phyloP scores from a whole-genome alignment of 2,329 filamentous ascomycete species.

The Neofusicoccum sp. region DNA sequence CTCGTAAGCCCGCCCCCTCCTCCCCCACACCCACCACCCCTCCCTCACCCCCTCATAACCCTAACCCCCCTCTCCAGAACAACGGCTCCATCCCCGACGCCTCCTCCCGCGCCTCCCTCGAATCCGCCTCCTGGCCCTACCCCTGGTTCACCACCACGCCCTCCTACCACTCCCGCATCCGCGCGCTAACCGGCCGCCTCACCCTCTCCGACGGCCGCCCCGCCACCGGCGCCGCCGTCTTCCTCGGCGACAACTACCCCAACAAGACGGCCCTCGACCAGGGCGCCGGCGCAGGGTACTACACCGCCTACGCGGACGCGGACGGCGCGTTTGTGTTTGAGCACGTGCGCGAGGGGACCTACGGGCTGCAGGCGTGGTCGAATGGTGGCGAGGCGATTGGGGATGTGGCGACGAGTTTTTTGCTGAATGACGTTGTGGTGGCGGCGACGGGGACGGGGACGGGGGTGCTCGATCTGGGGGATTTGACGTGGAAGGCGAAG shows the following conservation, averaged over 20 bases:
- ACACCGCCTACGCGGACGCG: conserved; percentile 47
- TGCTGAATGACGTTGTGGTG: conserved; percentile 43
- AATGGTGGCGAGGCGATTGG: conserved; percentile 43
- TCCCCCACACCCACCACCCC: no score
- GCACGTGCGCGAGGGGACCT: conserved; percentile 45
- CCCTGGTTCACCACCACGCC: conserved; percentile 47
- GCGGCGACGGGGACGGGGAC: conserved; percentile 22
- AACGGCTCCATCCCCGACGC: conserved; percentile 48
- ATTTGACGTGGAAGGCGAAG: background rate
- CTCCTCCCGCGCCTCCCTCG: conserved; percentile 37
- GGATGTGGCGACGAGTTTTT: conserved; percentile 47
- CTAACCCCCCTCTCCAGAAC: conserved; percentile 35
- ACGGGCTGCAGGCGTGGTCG: conserved; percentile 52
- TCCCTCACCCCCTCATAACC: background rate
- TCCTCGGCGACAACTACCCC: conserved; percentile 50
- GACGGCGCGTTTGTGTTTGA: conserved; percentile 45
- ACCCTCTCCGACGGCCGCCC: conserved; percentile 49
- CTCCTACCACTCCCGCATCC: conserved; percentile 49
- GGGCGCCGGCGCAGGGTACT: conserved; percentile 48
- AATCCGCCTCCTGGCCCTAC: conserved; percentile 50
- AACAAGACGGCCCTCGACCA: conserved; percentile 49
- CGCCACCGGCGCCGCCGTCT: conserved; percentile 49
- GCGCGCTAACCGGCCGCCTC: conserved; percentile 43
- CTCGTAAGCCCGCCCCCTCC: no score
- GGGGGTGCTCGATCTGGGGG: background rate